Percentiles rank a stretch among this genome's conserved stretches.
These are phyloP conservation scores for Hypomontagnella submonticulosa DNA, from an alignment of 495 filamentous ascomycete species.

Conservation along the genomic window DNA sequence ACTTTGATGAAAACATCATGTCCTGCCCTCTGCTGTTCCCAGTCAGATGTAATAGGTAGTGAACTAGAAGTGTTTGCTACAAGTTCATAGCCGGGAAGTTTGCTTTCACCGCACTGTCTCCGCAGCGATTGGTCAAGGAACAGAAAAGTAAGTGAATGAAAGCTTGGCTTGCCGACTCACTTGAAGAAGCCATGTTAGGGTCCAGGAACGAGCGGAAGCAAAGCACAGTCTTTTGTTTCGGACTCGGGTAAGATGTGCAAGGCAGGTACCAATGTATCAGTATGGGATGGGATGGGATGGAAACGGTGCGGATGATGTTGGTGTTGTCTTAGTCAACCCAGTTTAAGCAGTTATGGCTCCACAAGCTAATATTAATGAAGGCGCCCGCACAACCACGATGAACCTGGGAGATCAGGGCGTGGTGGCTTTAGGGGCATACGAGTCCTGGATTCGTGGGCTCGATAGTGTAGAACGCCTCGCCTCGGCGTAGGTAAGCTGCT, in stretches of 20 bases:
- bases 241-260: slow-evolving; percentile 23
- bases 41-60: slow-evolving; percentile 3
- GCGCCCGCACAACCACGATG: slow-evolving; percentile 26
- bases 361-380: slow-evolving; percentile 42
- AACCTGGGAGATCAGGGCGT: slow-evolving; percentile 33
- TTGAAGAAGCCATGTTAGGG: slow-evolving; percentile 38
- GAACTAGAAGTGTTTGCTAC: slow-evolving; percentile 17
- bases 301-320: slow-evolving; percentile 27
- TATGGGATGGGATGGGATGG: slow-evolving; percentile 30
- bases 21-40: slow-evolving; percentile 21
- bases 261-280: slow-evolving; percentile 33
- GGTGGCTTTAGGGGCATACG: slow-evolving; percentile 31
- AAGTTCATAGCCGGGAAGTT: slow-evolving; percentile 4
- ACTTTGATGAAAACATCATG: slow-evolving; percentile 36
- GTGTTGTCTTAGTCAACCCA: slow-evolving; percentile 21
- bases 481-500: slow-evolving; percentile 26
- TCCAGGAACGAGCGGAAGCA: slow-evolving; percentile 17
- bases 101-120: slow-evolving; percentile 14
- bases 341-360: slow-evolving; percentile 22
- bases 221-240: slow-evolving; percentile 36
- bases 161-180: slow-evolving; percentile 38
- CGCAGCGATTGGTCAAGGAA: slow-evolving; percentile 2
- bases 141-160: slow-evolving; percentile 34
- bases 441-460: slow-evolving; percentile 42
- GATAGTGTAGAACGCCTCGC: slow-evolving; percentile 40